Percentiles rank a stretch among this genome's conserved stretches.
Conservation (phyloP, 2,329 filamentous ascomycete species). For the Diaporthe helianthi region DNA sequence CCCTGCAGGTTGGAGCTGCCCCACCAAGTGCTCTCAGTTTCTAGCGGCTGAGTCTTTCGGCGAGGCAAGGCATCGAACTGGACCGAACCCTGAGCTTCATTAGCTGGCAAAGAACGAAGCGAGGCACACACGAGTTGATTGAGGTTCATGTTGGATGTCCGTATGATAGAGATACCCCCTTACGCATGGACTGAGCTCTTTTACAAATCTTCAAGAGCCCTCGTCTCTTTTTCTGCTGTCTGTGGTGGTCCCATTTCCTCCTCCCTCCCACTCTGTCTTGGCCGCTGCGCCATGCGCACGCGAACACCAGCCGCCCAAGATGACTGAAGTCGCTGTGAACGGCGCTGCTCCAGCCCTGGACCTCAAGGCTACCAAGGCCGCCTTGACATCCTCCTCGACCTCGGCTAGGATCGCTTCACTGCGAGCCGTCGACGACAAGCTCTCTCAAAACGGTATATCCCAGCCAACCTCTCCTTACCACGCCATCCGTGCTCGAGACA, state of each 20-base stretch:
- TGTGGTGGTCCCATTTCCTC: background rate
- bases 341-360: conserved; percentile 54
- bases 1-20: conserved; percentile 29
- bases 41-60: conserved; percentile 34
- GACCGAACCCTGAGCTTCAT: conserved; percentile 1
- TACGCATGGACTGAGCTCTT: conserved; percentile 21
- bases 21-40: conserved; percentile 31
- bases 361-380: conserved; percentile 55
- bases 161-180: conserved; percentile 32
- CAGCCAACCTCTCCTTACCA: conserved; percentile 18
- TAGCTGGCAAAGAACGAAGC: conserved; percentile 28
- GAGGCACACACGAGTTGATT: background rate
- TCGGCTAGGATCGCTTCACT: conserved; percentile 61
- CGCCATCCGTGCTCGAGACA: background rate
- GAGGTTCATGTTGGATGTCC: conserved; percentile 26
- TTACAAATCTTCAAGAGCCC: conserved; percentile 2
- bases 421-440: conserved; percentile 61
- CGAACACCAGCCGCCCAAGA: conserved; percentile 48
- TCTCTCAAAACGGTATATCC: conserved; percentile 60
- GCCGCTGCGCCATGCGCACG: conserved; percentile 47
- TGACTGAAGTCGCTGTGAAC: conserved; percentile 58
- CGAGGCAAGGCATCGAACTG: conserved; percentile 17
- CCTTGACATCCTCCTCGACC: conserved; percentile 69
- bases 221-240: conserved; percentile 13
- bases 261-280: conserved; percentile 1